Base-by-base conservation (phyloP, 2,329 filamentous ascomycete genomes). In the Neofusicoccum kwambonambiense region DNA sequence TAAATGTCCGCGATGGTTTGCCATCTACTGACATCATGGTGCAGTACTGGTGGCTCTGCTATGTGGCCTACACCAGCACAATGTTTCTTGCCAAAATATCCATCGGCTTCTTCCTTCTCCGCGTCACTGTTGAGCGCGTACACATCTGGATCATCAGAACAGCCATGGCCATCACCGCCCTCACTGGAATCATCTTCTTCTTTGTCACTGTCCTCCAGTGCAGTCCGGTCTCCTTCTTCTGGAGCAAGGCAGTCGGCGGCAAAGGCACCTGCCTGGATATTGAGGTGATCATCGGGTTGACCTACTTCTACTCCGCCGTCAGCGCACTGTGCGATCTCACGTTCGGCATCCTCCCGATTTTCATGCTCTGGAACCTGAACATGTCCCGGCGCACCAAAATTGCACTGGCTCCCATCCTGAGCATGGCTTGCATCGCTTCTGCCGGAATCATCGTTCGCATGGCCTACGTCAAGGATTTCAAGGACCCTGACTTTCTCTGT, bases 191-290 rank as follows among this genome's bases (percentile, higher is more conserved):
- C 52, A 69, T 76, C 56, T 79, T 78, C 70, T 82, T 82, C 71
- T 79, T 84, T 69, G 71, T 83, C 65, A 78, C 82, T 5, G 67
- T 83, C 0, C 78, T 86, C 15, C 83, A 85, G 69, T 86, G 84
- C 72, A 73, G 68, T 0, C 84, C 84, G 0, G 70, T 81, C 1
- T 76, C 75, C 7, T 83, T 77, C 68, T 85, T 85, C 69, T 86
- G 84, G 81, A 70, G 76, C 52, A 79, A 77, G 68, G 70, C 77
- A 11, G 68, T 74, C 17, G 76, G 72, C 0, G 70, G 70, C 2
- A 62, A 67, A 0, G 82, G 82, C 0, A 74, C 66, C 1, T 85
- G 83, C 67, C 69, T 82, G 17, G 66, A 78, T 50, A 67, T 74
- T 11, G 70, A 75, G 15, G 71, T 81, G 6, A 78, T 83, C 17